Base-by-base conservation (phyloP, 768 basidiomycete species). In the Suillus ampliporus region DNA sequence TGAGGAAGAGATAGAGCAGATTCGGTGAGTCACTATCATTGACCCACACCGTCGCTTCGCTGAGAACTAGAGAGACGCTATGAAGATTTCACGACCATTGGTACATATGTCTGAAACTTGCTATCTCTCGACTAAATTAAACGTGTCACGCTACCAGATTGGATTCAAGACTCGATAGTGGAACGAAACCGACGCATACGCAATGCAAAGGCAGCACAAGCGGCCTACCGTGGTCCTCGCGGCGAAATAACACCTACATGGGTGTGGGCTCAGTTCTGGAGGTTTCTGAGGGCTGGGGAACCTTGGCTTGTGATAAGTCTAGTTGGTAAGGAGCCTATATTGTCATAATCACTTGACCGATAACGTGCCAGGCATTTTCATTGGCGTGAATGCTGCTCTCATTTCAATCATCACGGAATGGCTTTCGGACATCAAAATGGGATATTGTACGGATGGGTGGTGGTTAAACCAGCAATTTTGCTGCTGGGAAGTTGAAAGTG, bases 381-480 rank as follows among this genome's bases (percentile, higher is more conserved):
- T 99, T 64, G 97, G 97, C 37, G 74, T 95, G 46, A 97, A 94
- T 68, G 94, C 95, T n/a, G 97, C 94, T 10, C 75, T 99, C 58
- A 95, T 97, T 57, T 95, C 95, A 35, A 97, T 99, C 68, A 80
- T 95, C 64, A 97, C 94, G 53, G 94, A 92, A 77, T 99, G 97
- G 97, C 85, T 99, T 26, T 95, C 95, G 3, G 97, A 99, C 76
- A 88, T 99, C 66, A 99, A 98, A 79, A 91, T 96, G 81, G 97
- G 97, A 1, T 97, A 98, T 72, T 99, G 97, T 77, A 83, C 87
- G 4, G 94, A 95, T 67, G 96, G 94, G 1, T 99, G 97, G 97
- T 99, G 97, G 97, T 75, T 99, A 60, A 97, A 96, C 76, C 89
- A 95, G 69, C 93, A 97, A 71, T 98, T 98, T 74, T 99, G 97